Evolutionary conservation across 1,284 basidiomycete genomes (phyloP).

Genomic region (Cerrena zonata): DNA sequence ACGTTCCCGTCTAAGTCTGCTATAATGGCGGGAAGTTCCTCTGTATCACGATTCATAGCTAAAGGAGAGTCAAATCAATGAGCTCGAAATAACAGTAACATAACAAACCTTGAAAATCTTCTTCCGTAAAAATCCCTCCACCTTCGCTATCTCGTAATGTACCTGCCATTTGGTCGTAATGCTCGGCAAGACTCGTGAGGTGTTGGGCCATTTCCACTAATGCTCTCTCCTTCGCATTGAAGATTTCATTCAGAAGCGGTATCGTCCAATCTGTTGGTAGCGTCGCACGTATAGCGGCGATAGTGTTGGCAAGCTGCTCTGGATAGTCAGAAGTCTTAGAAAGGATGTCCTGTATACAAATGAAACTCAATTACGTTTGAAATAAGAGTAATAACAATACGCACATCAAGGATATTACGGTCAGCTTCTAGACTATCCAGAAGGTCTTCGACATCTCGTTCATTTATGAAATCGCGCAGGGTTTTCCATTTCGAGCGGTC

Average conservation of each 20-base stretch:
- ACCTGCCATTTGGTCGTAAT: constrained; percentile 68
- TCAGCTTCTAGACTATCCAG: constrained; percentile 68
- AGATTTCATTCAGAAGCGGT: constrained; percentile 41
- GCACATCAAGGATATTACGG: constrained; percentile 58
- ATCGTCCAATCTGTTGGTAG: constrained; percentile 39
- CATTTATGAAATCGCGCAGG: constrained; percentile 75
- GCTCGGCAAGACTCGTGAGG: constrained; percentile 61
- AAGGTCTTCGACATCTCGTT: constrained; percentile 68
- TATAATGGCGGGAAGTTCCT: constrained; percentile 69
- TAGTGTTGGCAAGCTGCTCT: constrained; percentile 50
- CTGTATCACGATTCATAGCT: constrained; percentile 75
- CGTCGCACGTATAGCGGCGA: constrained; percentile 46
- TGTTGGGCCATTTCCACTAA: constrained; percentile 64
- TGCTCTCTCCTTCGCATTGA: constrained; percentile 53
- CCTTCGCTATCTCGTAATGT: constrained; percentile 61
- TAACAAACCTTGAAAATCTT: constrained; percentile 58
- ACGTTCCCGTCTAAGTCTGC: constrained; percentile 59
- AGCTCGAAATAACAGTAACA: not conserved
- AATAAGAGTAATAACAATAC: constrained; percentile 20
- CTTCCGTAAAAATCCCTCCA: constrained; percentile 57
- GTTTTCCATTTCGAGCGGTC: constrained; percentile 71
- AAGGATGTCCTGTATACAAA: constrained; percentile 47
- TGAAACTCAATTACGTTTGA: not conserved
- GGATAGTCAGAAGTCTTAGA: constrained; percentile 61
- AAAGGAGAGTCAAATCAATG: constrained; percentile 1